Percentiles rank a stretch among this genome's conserved stretches.
phyloP scores from a whole-genome alignment of 495 filamentous ascomycete genomes.

The Cercophora newfieldiana region DNA sequence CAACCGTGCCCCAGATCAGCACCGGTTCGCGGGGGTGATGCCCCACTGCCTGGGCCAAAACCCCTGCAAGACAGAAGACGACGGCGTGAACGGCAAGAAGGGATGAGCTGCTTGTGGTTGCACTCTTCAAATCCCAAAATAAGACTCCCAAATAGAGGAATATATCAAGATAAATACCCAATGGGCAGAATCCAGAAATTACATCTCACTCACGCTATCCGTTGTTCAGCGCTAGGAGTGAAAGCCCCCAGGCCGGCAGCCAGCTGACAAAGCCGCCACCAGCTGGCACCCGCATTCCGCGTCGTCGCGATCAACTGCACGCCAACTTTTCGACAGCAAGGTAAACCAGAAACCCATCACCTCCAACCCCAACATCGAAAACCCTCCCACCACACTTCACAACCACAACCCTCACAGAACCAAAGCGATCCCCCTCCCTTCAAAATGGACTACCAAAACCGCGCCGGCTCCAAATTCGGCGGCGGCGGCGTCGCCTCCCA shows the following conservation, averaged over 20 bases:
- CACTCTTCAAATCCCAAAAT: too few relatives aligned
- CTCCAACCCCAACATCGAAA: neutral
- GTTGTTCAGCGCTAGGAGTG: neutral
- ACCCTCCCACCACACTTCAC: neutral
- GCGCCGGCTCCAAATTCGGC: constrained; percentile 96
- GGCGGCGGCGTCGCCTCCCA: constrained; percentile 95
- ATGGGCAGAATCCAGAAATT: too few relatives aligned
- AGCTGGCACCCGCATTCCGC: neutral
- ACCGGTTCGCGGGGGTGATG: neutral
- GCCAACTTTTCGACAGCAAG: neutral
- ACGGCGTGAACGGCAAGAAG: too few relatives aligned
- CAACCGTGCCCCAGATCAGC: neutral
- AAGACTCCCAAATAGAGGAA: too few relatives aligned
- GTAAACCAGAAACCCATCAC: neutral
- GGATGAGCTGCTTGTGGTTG: too few relatives aligned
- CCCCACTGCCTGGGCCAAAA: neutral
- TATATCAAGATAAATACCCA: too few relatives aligned
- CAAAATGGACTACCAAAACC: constrained; percentile 74
- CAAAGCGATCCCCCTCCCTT: neutral
- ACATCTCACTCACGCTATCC: too few relatives aligned
- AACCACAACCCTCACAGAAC: neutral
- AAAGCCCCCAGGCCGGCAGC: too few relatives aligned
- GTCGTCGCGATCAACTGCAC: neutral
- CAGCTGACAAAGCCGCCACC: neutral
- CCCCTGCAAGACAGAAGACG: neutral